phyloP scores from a whole-genome alignment of 108 stramenopile species.

The Aurantiochytrium sp. region DNA sequence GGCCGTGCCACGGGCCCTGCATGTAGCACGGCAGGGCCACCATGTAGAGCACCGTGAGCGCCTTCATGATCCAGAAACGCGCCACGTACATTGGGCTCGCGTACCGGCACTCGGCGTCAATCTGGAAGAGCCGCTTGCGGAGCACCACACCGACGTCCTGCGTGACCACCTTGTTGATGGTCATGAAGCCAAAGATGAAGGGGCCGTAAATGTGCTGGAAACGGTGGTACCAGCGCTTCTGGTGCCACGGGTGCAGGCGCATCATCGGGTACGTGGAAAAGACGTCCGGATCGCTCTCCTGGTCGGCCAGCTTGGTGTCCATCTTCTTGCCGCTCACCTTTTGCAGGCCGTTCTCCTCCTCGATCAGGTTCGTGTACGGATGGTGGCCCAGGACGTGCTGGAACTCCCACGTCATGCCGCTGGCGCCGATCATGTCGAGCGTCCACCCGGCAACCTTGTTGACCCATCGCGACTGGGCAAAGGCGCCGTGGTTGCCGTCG shows the following conservation, averaged over 20 bases:
- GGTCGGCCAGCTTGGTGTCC: background rate
- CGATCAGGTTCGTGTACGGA: conserved; percentile 73
- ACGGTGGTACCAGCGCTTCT: conserved; percentile 46
- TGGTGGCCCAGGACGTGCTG: conserved; percentile 80
- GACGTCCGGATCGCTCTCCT: conserved; percentile 65
- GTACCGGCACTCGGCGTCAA: conserved; percentile 62
- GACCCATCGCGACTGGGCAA: conserved; percentile 45
- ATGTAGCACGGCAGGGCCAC: conserved; percentile 57
- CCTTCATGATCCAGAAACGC: conserved; percentile 62
- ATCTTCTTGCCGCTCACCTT: conserved; percentile 20
- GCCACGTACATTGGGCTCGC: conserved; percentile 47
- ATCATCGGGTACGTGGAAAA: conserved; percentile 60
- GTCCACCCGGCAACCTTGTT: conserved; percentile 62
- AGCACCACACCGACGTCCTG: conserved; percentile 57
- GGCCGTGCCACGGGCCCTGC: conserved; percentile 45
- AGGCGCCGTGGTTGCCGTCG: conserved; percentile 70
- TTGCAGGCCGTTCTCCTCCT: conserved; percentile 62
- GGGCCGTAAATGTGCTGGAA: conserved; percentile 65
- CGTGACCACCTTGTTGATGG: conserved; percentile 59
- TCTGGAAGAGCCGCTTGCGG: conserved; percentile 55
- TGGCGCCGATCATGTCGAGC: conserved; percentile 61
- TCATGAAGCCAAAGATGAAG: conserved; percentile 58
- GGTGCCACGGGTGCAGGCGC: conserved; percentile 60
- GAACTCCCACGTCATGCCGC: conserved; percentile 61
- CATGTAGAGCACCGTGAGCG: conserved; percentile 55